These are phyloP conservation scores for Fusarium staphyleae DNA, from an alignment of 2,329 filamentous ascomycete genomes.

Conservation along the genomic window DNA sequence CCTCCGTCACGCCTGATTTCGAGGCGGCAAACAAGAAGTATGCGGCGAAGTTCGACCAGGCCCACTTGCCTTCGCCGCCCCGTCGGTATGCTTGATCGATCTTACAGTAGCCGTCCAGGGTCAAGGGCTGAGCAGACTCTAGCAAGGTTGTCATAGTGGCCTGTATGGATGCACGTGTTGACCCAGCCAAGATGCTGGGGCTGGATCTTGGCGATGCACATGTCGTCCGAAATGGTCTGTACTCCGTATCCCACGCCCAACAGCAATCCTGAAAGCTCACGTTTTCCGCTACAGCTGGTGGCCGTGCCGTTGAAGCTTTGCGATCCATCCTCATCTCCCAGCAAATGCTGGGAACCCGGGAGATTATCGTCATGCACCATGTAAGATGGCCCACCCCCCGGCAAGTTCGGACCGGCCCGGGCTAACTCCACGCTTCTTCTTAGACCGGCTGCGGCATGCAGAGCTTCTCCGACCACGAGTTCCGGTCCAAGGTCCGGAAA, in stretches of 20 bases:
- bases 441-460: constrained; percentile 65
- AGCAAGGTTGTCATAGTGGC: constrained; percentile 60
- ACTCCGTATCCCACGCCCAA: background rate
- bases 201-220: constrained; percentile 77
- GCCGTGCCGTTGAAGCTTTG: constrained; percentile 70
- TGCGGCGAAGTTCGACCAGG: constrained; percentile 32
- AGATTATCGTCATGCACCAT: constrained; percentile 78
- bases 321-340: constrained; percentile 80
- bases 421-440: constrained; percentile 22
- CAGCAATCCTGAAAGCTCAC: background rate
- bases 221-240: constrained; percentile 71
- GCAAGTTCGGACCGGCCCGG: constrained; percentile 26
- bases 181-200: constrained; percentile 69
- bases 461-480: constrained; percentile 68
- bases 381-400: constrained; percentile 35
- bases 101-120: constrained; percentile 7
- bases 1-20: constrained; percentile 28
- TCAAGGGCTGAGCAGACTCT: constrained; percentile 21
- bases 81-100: constrained; percentile 27
- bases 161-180: constrained; percentile 82
- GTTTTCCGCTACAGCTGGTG: constrained; percentile 56
- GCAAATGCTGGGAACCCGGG: constrained; percentile 77
- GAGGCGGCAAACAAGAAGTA: constrained; percentile 37
- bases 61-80: constrained; percentile 35
- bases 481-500: constrained; percentile 61